phyloP scores from a whole-genome alignment of 1,139 yeast genomes.

The Pichia sp. region DNA sequence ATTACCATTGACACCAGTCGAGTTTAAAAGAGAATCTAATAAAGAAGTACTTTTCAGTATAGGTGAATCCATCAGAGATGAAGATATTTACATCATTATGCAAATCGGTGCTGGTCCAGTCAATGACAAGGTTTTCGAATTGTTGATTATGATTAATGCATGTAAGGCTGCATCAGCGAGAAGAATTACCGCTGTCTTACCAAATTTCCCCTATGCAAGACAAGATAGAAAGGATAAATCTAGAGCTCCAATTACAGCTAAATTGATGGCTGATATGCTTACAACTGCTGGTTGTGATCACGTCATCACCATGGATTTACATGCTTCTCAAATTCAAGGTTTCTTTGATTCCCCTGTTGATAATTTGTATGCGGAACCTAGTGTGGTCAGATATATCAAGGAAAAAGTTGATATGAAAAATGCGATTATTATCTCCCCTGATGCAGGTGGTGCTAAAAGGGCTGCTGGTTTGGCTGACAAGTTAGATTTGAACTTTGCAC shows the following conservation, averaged over 20 bases:
- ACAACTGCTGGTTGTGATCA: slow-evolving; percentile 96
- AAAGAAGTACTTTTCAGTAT: slow-evolving; percentile 89
- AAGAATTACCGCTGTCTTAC: slow-evolving; percentile 89
- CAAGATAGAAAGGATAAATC: slow-evolving; percentile 96
- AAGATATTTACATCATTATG: slow-evolving; percentile 79
- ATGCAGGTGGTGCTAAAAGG: slow-evolving; percentile 98
- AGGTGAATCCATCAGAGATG: slow-evolving; percentile 94
- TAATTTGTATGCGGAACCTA: slow-evolving; percentile 92
- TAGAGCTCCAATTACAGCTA: slow-evolving; percentile 96
- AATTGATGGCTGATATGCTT: slow-evolving; percentile 89
- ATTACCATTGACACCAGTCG: slow-evolving; percentile 51
- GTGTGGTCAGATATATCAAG: slow-evolving; percentile 78
- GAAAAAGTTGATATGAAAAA: slow-evolving; percentile 63
- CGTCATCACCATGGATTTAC: slow-evolving; percentile 95
- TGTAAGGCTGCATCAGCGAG: slow-evolving; percentile 95
- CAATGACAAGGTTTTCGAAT: slow-evolving; percentile 81
- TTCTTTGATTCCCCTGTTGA: slow-evolving; percentile 95
- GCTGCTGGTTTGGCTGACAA: slow-evolving; percentile 95
- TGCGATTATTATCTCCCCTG: slow-evolving; percentile 89
- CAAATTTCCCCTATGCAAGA: slow-evolving; percentile 95
- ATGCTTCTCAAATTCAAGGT: slow-evolving; percentile 97
- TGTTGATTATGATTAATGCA: slow-evolving; percentile 87
- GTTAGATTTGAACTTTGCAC: slow-evolving; percentile 86
- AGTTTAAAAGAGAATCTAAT: slow-evolving; percentile 62
- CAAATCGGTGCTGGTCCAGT: slow-evolving; percentile 92